These are phyloP conservation scores for Ustulina deusta DNA, from an alignment of 2,329 filamentous ascomycete species.

Conservation along the genomic window DNA sequence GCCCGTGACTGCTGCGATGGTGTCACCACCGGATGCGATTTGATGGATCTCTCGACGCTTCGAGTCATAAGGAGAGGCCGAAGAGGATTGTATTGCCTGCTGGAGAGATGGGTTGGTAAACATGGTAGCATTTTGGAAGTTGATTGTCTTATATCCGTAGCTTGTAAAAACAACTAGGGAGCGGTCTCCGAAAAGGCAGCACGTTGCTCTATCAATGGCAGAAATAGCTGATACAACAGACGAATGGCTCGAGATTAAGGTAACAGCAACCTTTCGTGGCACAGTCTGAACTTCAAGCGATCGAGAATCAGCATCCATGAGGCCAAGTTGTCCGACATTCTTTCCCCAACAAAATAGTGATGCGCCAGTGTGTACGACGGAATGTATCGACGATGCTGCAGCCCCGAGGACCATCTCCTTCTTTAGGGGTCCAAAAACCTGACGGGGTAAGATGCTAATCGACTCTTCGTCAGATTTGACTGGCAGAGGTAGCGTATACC, in stretches of 20 bases:
- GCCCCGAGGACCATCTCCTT: slow-evolving; percentile 84
- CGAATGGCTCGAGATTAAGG: slow-evolving; percentile 74
- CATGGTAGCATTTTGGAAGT: slow-evolving; percentile 79
- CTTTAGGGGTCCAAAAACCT: slow-evolving; percentile 92
- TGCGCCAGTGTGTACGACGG: slow-evolving; percentile 83
- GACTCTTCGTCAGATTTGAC: slow-evolving; percentile 82
- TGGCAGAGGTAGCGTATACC: slow-evolving; percentile 79
- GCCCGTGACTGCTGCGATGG: slow-evolving; percentile 86
- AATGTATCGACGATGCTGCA: slow-evolving; percentile 91
- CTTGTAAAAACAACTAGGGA: slow-evolving; percentile 96
- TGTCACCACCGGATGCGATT: slow-evolving; percentile 88
- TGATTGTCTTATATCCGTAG: slow-evolving; percentile 92
- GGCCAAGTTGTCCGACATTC: slow-evolving; percentile 91
- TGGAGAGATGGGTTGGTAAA: slow-evolving; percentile 76
- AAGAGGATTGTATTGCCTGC: slow-evolving; percentile 66
- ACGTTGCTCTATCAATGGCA: slow-evolving; percentile 90
- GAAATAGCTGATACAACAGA: slow-evolving; percentile 79
- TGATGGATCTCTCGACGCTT: slow-evolving; percentile 77
- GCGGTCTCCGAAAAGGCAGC: slow-evolving; percentile 84
- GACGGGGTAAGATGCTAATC: slow-evolving; percentile 82
- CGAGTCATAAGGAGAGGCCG: slow-evolving; percentile 73
- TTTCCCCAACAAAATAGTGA: slow-evolving; percentile 95
- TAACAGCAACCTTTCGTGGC: slow-evolving; percentile 89
- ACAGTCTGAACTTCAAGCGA: slow-evolving; percentile 86
- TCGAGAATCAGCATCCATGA: slow-evolving; percentile 94